Evolutionary conservation across 495 filamentous ascomycete genomes (phyloP).

Genomic region (Neurospora discreta): DNA sequence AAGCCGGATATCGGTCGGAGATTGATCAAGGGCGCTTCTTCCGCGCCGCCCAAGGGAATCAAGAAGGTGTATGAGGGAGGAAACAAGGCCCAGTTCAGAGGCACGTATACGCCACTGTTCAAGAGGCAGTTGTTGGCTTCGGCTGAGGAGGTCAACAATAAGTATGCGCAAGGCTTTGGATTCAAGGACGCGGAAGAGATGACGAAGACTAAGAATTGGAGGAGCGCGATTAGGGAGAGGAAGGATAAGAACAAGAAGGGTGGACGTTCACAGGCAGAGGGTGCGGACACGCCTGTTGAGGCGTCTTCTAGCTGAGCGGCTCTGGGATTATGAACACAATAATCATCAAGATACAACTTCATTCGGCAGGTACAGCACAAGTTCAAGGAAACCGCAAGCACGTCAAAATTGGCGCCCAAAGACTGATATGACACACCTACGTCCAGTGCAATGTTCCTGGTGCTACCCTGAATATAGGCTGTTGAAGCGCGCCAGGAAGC

Average conservation of each 20-base stretch:
- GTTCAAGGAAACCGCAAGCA: background rate
- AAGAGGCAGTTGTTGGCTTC: conserved; percentile 50
- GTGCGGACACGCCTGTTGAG: background rate
- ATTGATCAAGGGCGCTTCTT: conserved; percentile 5
- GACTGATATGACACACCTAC: background rate
- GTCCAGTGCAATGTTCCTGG: background rate
- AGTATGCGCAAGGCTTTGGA: conserved; percentile 63
- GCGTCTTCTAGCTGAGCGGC: background rate
- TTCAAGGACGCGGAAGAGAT: conserved; percentile 35
- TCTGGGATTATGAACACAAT: background rate
- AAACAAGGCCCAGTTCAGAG: conserved; percentile 43
- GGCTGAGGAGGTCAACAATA: conserved; percentile 64
- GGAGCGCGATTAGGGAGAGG: conserved; percentile 18
- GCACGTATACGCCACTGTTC: conserved; percentile 62
- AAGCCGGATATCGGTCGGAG: conserved; percentile 32
- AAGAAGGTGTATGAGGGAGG: conserved; percentile 64
- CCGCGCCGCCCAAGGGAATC: conserved; percentile 24
- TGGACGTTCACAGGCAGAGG: conserved; percentile 13
- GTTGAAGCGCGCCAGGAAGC: background rate
- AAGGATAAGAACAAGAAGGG: conserved; percentile 7
- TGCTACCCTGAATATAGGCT: background rate
- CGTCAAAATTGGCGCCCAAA: background rate
- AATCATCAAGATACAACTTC: background rate
- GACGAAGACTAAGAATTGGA: conserved; percentile 25
- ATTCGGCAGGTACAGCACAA: background rate